These are phyloP conservation scores for Diaporthe sp. DNA, from an alignment of 2,329 filamentous ascomycete species.

Conservation along the genomic window DNA sequence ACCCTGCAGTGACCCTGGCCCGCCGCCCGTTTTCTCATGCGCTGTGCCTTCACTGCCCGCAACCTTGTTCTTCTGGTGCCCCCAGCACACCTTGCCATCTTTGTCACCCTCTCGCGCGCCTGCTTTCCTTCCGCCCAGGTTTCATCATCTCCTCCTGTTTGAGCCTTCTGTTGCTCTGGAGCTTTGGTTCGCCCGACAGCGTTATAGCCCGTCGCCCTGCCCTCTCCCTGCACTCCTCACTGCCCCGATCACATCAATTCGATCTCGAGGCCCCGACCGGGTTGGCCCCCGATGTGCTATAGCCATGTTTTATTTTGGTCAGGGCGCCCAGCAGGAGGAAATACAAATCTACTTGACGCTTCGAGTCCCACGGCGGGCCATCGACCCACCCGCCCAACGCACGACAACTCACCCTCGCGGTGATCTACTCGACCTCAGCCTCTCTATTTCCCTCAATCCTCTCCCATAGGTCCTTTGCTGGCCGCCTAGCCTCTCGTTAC, in stretches of 20 bases:
- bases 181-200: conserved; percentile 29
- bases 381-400: conserved; percentile 27
- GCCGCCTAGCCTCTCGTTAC: conserved; percentile 30
- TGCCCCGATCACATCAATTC: conserved; percentile 8
- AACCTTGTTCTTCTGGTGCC: conserved; percentile 5
- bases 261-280: conserved; percentile 21
- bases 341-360: conserved; percentile 25
- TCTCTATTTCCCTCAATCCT: conserved; percentile 11
- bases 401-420: conserved; percentile 28
- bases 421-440: conserved; percentile 19
- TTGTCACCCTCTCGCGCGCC: conserved; percentile 8
- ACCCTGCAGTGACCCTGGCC: conserved; percentile 26
- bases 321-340: conserved; percentile 29
- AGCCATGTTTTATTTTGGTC: conserved; percentile 32
- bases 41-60: conserved; percentile 22
- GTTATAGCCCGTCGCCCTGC: conserved; percentile 12
- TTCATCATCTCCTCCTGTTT: conserved; percentile 33
- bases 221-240: background rate
- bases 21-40: conserved; percentile 23
- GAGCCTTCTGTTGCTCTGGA: conserved; percentile 8
- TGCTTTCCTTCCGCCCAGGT: conserved; percentile 23
- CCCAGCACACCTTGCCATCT: conserved; percentile 17
- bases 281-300: conserved; percentile 28
- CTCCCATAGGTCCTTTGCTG: conserved; percentile 21
- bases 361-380: background rate